A percentile compares a stretch with the other conserved stretches of the same genome.
Conservation (phyloP, 805 yeast genomes). For the Cyberlindnera galapagoensis region DNA sequence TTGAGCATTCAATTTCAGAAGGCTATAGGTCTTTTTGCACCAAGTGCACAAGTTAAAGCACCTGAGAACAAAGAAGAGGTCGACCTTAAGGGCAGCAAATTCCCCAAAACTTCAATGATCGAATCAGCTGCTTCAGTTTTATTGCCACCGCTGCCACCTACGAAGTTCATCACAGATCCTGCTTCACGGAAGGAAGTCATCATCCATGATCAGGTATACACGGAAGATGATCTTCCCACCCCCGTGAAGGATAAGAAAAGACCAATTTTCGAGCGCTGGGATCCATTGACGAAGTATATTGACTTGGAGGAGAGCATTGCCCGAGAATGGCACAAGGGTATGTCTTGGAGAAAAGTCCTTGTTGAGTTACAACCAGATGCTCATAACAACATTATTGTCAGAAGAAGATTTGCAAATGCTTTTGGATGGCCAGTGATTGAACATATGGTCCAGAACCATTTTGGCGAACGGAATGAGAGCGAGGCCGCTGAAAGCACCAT, state of each 20-base stretch:
- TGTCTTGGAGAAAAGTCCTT: constrained; percentile 67
- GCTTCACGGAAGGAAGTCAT: constrained; percentile 48
- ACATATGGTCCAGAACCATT: constrained; percentile 60
- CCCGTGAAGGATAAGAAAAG: constrained; percentile 10
- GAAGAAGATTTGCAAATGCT: constrained; percentile 70
- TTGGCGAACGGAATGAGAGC: constrained; percentile 29
- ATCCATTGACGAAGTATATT: constrained; percentile 35
- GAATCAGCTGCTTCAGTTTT: constrained; percentile 64
- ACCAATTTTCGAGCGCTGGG: constrained; percentile 25
- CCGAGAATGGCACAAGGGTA: constrained; percentile 58
- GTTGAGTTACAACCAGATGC: constrained; percentile 69
- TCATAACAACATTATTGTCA: constrained; percentile 66
- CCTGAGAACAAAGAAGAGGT: constrained; percentile 1
- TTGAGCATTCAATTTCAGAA: constrained; percentile 38
- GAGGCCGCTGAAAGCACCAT: neutral
- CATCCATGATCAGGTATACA: constrained; percentile 62
- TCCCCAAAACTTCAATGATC: constrained; percentile 64
- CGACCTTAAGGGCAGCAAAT: constrained; percentile 16
- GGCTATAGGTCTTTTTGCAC: constrained; percentile 38
- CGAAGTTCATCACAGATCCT: constrained; percentile 59
- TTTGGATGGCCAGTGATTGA: constrained; percentile 82
- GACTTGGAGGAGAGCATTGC: constrained; percentile 62
- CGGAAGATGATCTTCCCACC: constrained; percentile 45
- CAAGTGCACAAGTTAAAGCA: constrained; percentile 17
- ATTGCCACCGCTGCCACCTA: constrained; percentile 65